Conservation (phyloP, 164 flowering plant species). For the Warburgia ugandensis region DNA sequence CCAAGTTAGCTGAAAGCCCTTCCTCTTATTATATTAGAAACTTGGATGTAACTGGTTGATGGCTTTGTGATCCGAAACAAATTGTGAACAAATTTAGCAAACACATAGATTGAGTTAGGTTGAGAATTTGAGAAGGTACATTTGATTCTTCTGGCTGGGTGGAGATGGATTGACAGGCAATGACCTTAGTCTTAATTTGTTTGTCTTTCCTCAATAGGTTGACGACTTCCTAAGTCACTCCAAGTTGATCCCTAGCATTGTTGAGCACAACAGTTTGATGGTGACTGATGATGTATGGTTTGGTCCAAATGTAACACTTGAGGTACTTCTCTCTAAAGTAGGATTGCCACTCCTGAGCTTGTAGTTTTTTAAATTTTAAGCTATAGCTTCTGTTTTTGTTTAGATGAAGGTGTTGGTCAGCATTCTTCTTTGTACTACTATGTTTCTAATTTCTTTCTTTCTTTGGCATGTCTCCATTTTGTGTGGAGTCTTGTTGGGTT, state of each 20-base stretch:
- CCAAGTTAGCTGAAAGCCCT: conserved; percentile 42
- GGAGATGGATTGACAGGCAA: not conserved
- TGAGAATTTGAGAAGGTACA: conserved; percentile 92
- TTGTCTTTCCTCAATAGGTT: conserved; percentile 37
- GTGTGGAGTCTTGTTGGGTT: no score
- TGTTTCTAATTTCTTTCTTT: no score
- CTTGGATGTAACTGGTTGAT: conserved; percentile 25
- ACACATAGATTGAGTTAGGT: conserved; percentile 82
- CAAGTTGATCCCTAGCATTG: conserved; percentile 85
- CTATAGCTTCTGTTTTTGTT: no score
- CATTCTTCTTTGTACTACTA: no score
- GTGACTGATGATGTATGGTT: conserved; percentile 95
- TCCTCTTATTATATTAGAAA: no score
- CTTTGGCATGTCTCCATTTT: no score
- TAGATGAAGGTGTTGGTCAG: no score
- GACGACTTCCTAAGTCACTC: conserved; percentile 64
- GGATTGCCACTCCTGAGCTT: no score
- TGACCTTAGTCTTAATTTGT: not conserved
- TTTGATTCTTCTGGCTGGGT: not conserved
- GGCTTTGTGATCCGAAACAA: conserved; percentile 60
- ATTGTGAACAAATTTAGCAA: conserved; percentile 61
- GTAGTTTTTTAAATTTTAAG: no score
- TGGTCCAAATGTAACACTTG: conserved; percentile 60
- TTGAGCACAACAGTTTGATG: conserved; percentile 81
- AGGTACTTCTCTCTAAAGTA: no score